Evolutionary conservation across 805 yeast species (phyloP).

Genomic region (Kazachstania kunashirensis): DNA sequence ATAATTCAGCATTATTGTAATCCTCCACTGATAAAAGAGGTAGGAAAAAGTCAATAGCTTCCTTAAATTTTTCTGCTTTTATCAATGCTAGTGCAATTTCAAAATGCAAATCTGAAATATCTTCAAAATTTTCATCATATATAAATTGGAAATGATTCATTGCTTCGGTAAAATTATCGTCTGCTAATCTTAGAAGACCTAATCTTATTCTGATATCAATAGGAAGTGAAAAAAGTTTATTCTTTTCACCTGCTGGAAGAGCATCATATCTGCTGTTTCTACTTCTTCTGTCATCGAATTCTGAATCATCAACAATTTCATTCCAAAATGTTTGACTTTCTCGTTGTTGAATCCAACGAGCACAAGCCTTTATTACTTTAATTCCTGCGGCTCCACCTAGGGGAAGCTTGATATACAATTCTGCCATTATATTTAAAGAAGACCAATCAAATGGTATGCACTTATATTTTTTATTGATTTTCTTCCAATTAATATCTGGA

Average conservation of each 20-base stretch:
- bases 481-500: conserved; percentile 25
- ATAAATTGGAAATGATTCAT: conserved; percentile 55
- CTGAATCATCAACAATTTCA: conserved; percentile 54
- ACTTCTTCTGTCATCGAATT: conserved; percentile 66
- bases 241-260: conserved; percentile 31
- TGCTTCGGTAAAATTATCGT: conserved; percentile 61
- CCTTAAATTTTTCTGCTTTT: conserved; percentile 57
- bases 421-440: conserved; percentile 73
- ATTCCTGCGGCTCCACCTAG: conserved; percentile 58
- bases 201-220: conserved; percentile 79
- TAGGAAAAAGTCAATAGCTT: conserved; percentile 59
- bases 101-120: conserved; percentile 59
- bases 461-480: conserved; percentile 20
- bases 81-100: conserved; percentile 72
- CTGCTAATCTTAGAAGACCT: conserved; percentile 61
- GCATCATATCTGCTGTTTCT: conserved; percentile 37
- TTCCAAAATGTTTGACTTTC: conserved; percentile 41
- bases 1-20: conserved; percentile 39
- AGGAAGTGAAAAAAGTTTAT: conserved; percentile 47
- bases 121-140: conserved; percentile 45
- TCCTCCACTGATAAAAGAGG: conserved; percentile 50
- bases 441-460: conserved; percentile 74
- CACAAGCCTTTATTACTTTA: conserved; percentile 52
- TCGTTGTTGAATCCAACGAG: conserved; percentile 77
- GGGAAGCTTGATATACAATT: conserved; percentile 49